Conservation (phyloP, 2,329 filamentous ascomycete species). For the Sporothrix sp. region DNA sequence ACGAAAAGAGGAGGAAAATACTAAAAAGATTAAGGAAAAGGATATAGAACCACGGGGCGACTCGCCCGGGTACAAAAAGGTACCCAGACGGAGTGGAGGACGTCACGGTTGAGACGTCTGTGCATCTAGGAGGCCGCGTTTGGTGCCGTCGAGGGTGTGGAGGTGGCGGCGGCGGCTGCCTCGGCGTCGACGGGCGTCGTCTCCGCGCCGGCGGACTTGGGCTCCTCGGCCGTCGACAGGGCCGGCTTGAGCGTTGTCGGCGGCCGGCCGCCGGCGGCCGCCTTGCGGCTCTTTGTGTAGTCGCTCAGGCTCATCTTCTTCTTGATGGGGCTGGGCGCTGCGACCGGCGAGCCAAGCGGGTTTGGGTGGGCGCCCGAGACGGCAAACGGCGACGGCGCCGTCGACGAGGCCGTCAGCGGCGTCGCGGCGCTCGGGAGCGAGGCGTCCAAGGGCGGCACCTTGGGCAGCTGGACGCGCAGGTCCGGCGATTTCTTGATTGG, state of each 20-base stretch:
- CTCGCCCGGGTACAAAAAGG: background rate
- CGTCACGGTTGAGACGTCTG: too few relatives aligned
- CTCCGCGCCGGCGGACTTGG: slow-evolving; percentile 26
- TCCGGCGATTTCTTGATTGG: slow-evolving; percentile 35
- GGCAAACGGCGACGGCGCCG: slow-evolving; percentile 43
- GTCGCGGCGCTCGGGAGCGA: slow-evolving; percentile 26
- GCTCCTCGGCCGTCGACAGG: slow-evolving; percentile 30
- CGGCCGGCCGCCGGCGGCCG: slow-evolving; percentile 35
- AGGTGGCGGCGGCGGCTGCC: background rate
- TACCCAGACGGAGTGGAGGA: too few relatives aligned
- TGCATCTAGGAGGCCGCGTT: too few relatives aligned
- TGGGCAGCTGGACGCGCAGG: slow-evolving; percentile 47
- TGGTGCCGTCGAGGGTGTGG: too few relatives aligned
- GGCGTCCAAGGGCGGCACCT: slow-evolving; percentile 26
- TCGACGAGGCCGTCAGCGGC: slow-evolving; percentile 36
- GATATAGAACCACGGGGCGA: background rate
- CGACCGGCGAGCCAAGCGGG: slow-evolving; percentile 32
- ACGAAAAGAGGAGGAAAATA: background rate
- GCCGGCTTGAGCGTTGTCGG: slow-evolving; percentile 30
- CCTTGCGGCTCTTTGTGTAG: slow-evolving; percentile 52
- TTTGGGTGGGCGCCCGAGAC: slow-evolving; percentile 32
- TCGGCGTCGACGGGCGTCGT: background rate
- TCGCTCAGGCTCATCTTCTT: slow-evolving; percentile 60
- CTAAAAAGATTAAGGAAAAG: background rate
- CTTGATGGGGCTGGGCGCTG: slow-evolving; percentile 50